Percentiles rank a stretch among this genome's conserved stretches.
Evolutionary conservation across 768 basidiomycete genomes (phyloP).

Genomic region (Cystobasidium tubakii): DNA sequence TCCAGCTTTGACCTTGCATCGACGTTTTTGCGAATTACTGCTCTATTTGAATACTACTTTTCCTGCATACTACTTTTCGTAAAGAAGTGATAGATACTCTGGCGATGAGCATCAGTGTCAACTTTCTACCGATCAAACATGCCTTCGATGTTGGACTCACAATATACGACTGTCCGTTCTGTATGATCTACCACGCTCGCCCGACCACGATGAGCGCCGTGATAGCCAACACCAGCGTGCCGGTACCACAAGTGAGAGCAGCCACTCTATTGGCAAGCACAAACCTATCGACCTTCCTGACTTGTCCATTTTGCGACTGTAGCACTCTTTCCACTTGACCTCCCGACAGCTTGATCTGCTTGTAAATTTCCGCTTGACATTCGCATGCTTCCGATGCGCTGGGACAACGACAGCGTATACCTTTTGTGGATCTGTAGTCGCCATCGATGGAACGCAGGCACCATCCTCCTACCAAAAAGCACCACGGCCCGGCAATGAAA

Average conservation of each 20-base stretch:
- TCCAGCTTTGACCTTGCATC: neutral
- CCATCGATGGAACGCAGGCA: slow-evolving; percentile 14
- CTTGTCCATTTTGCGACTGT: neutral
- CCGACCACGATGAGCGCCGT: slow-evolving; percentile 28
- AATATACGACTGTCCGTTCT: neutral
- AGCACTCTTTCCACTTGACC: slow-evolving; percentile 3
- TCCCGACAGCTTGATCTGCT: slow-evolving; percentile 21
- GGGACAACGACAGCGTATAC: slow-evolving; percentile 20
- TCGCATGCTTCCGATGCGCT: slow-evolving; percentile 6
- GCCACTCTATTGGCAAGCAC: slow-evolving; percentile 28
- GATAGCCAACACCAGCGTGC: slow-evolving; percentile 15
- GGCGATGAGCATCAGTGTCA: no score
- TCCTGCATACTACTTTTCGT: no score
- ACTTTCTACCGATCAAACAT: no score
- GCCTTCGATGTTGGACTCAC: no score
- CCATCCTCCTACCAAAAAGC: slow-evolving; percentile 31
- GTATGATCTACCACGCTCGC: slow-evolving; percentile 9
- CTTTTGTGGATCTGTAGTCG: slow-evolving; percentile 10
- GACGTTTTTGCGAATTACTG: neutral
- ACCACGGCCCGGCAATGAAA: slow-evolving; percentile 28
- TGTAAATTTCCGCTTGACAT: slow-evolving; percentile 29
- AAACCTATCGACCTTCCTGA: slow-evolving; percentile 19
- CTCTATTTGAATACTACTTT: neutral
- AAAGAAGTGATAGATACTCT: no score
- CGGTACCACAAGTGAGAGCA: slow-evolving; percentile 17